Evolutionary conservation across 1,284 basidiomycete species (phyloP), one percentile per base, ranked within the genome.

Genomic region (Butyriboletus appendiculatus): DNA sequence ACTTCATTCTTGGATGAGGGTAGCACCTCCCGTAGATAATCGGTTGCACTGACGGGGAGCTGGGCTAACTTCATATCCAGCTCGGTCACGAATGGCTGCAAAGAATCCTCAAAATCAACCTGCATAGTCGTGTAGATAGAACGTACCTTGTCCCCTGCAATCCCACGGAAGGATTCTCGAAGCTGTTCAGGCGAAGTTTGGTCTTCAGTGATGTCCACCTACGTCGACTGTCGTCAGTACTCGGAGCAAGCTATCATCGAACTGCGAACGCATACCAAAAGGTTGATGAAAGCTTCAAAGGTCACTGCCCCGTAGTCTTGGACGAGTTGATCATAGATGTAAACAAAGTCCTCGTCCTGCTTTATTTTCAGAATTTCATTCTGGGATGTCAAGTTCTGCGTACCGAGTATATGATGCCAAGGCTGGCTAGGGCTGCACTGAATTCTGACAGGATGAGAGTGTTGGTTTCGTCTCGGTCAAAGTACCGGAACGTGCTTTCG

Each of bases 141-240:
- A 56, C 81, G 41, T 59, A 91, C 94, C 81, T 98, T 98, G 67
- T 96, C 90, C 14, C 80, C 84, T 2, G 95, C 94, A 42, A 98
- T 88, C 9, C 92, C 93, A 44, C 92, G 86, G 85, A 99, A 99
- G 2, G 96, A 88, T 61, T 96, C 94, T 20, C 92, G 85, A 56
- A 99, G 80, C 68, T 98, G 96, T 52, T 96, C 94, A 0, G 90
- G 84, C 1, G 94, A 92, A 1, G 93, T 96, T 52, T 96, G 94
- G 68, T 98, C 97, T 75, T 98, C 94, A 30, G 88, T 96, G 60
- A 98, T 96, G 45, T 96, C 93, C 45, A 96, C 90, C 93, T 95
- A 37, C 5, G 24, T 38, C 46, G 30, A 50, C 8, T 59, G 18
- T 42, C 39, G 41, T 58, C 35, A 48, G 48, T 48, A 45, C 54